Conservation (phyloP, 371 early-diverging fungal genomes). For the Mortierella sp. region DNA sequence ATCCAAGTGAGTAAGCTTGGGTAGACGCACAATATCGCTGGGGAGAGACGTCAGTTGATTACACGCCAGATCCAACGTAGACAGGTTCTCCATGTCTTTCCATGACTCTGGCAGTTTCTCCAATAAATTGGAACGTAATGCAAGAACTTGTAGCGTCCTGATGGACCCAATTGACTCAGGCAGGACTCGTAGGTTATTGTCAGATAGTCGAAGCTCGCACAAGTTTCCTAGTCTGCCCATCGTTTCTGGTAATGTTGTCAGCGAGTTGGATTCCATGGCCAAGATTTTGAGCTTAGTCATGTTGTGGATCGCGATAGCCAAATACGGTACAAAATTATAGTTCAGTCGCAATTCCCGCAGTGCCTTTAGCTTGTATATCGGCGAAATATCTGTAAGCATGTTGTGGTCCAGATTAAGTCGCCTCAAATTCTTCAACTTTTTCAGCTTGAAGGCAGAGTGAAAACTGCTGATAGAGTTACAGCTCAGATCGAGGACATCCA, state of each 20-base stretch:
- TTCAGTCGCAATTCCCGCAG: slow-evolving; percentile 57
- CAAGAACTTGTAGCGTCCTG: slow-evolving; percentile 59
- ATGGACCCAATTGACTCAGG: slow-evolving; percentile 63
- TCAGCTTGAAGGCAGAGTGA: slow-evolving; percentile 58
- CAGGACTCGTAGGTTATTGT: slow-evolving; percentile 54
- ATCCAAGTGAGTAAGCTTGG: slow-evolving; percentile 69
- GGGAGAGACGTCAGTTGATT: slow-evolving; percentile 52
- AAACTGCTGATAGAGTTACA: slow-evolving; percentile 61
- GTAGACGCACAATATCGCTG: slow-evolving; percentile 57
- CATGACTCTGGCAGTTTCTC: slow-evolving; percentile 58
- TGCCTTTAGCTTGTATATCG: slow-evolving; percentile 67
- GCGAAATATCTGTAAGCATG: slow-evolving; percentile 58
- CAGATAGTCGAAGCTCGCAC: slow-evolving; percentile 55
- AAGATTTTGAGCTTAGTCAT: slow-evolving; percentile 63
- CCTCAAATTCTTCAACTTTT: slow-evolving; percentile 54
- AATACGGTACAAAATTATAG: slow-evolving; percentile 45
- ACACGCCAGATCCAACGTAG: slow-evolving; percentile 59
- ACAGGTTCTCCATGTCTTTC: slow-evolving; percentile 62
- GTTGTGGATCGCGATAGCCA: slow-evolving; percentile 60
- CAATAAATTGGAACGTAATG: slow-evolving; percentile 64
- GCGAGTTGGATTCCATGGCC: slow-evolving; percentile 63
- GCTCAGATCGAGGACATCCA: slow-evolving; percentile 63
- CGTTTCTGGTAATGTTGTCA: slow-evolving; percentile 57
- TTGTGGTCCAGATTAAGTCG: slow-evolving; percentile 59
- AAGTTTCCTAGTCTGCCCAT: slow-evolving; percentile 59